A percentile compares a stretch with the other conserved stretches of the same genome.
Evolutionary conservation across 768 basidiomycete genomes (phyloP).

Genomic region (Auricularia cornea): DNA sequence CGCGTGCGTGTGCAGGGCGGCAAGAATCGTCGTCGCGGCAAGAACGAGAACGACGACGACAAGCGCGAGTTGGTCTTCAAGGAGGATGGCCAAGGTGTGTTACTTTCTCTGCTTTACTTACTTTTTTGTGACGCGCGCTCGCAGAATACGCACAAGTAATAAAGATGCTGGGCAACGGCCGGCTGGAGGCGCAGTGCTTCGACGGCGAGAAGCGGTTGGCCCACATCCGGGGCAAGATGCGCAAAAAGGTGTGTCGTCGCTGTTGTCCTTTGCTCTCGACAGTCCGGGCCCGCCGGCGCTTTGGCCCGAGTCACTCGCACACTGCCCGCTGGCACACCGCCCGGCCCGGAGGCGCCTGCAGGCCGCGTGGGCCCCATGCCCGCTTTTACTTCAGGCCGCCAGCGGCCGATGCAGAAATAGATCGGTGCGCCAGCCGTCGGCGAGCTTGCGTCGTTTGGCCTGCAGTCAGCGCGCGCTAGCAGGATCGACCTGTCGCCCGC

Average conservation of each 20-base stretch:
- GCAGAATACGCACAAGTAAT: constrained; percentile 92
- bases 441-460: no score
- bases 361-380: no score
- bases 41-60: constrained; percentile 99
- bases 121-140: background rate
- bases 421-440: no score
- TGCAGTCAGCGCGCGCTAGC: no score
- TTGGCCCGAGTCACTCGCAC: background rate
- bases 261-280: background rate
- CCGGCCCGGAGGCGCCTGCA: no score
- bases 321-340: no score
- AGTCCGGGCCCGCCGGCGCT: background rate
- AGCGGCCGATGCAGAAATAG: background rate
- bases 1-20: constrained; percentile 59
- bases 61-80: constrained; percentile 98
- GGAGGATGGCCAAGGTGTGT: constrained; percentile 82
- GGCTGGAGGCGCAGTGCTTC: constrained; percentile 93
- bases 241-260: constrained; percentile 75
- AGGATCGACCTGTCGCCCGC: no score
- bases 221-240: constrained; percentile 98
- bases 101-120: background rate
- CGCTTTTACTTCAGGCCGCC: no score
- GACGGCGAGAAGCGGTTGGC: constrained; percentile 97
- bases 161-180: constrained; percentile 98
- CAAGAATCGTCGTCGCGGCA: constrained; percentile 98